phyloP scores from a whole-genome alignment of 164 flowering plant genomes.

The Paratinospora sagittata region DNA sequence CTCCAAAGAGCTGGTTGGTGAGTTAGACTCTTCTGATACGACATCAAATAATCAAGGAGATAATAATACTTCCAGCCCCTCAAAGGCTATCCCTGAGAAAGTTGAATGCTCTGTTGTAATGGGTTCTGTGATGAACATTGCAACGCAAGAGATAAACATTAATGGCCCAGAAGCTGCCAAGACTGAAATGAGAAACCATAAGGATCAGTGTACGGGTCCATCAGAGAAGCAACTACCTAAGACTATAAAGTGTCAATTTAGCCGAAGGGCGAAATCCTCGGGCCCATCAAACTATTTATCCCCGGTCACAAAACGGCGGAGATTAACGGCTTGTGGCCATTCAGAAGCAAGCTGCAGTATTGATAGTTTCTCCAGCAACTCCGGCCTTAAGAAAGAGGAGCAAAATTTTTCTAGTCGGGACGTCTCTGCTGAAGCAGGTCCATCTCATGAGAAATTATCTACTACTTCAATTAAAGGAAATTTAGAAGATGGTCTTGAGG shows the following conservation, averaged over 20 bases:
- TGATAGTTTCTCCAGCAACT: constrained; percentile 9
- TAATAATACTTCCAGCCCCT: constrained; percentile 11
- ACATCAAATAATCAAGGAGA: constrained; percentile 14
- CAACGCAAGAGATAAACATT: constrained; percentile 9
- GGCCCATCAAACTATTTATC: constrained; percentile 20
- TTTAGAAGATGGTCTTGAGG: constrained; percentile 22
- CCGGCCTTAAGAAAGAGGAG: constrained; percentile 20
- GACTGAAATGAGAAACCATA: constrained; percentile 6
- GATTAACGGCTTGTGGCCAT: constrained; percentile 33
- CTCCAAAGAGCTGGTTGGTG: constrained; percentile 25
- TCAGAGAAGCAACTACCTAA: constrained; percentile 19
- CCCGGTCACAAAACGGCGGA: constrained; percentile 34
- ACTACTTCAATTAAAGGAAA: constrained; percentile 22
- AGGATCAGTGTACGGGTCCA: not conserved
- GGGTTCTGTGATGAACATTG: constrained; percentile 5
- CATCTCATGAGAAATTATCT: constrained; percentile 22
- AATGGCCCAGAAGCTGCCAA: constrained; percentile 7
- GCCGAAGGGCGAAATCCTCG: constrained; percentile 23
- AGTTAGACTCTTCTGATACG: constrained; percentile 9
- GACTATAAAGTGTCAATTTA: constrained; percentile 23
- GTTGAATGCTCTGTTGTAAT: constrained; percentile 4
- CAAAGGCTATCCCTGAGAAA: constrained; percentile 4
- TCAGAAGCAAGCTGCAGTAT: constrained; percentile 16
- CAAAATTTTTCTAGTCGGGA: not conserved
- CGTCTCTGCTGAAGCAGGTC: constrained; percentile 10